These are phyloP conservation scores for Cynanchum wilfordii DNA, from an alignment of 257 asterid genomes.

Conservation along the genomic window DNA sequence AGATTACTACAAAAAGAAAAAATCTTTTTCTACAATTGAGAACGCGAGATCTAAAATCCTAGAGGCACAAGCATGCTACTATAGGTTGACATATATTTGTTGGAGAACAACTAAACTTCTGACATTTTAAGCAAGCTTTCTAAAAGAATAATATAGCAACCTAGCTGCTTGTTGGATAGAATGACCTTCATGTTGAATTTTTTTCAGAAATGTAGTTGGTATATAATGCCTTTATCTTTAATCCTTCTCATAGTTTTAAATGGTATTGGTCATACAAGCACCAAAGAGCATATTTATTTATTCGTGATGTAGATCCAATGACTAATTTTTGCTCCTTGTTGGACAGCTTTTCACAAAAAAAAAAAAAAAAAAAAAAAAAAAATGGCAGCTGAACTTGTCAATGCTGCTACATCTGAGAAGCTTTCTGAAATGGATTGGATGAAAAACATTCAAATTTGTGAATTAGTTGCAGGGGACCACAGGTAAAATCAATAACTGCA, in stretches of 20 bases:
- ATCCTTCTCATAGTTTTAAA: background rate
- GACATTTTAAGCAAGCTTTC: too few species aligned
- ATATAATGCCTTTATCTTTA: background rate
- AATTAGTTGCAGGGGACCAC: conserved; percentile 73
- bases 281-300: background rate
- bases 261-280: background rate
- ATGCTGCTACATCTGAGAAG: conserved; percentile 77
- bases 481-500: conserved; percentile 29
- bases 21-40: background rate
- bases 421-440: conserved; percentile 90
- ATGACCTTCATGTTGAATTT: background rate
- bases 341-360: conserved; percentile 10
- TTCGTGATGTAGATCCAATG: too few species aligned
- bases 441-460: conserved; percentile 88
- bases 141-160: background rate
- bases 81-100: background rate
- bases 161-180: background rate
- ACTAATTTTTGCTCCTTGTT: background rate
- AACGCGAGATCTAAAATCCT: background rate
- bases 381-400: conserved; percentile 91
- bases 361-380: too few species aligned
- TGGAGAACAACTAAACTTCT: background rate
- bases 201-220: background rate
- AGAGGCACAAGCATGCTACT: background rate
- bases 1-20: too few species aligned